Conservation (phyloP, 75 land plant species). For the Adiantum capillusveneris region DNA sequence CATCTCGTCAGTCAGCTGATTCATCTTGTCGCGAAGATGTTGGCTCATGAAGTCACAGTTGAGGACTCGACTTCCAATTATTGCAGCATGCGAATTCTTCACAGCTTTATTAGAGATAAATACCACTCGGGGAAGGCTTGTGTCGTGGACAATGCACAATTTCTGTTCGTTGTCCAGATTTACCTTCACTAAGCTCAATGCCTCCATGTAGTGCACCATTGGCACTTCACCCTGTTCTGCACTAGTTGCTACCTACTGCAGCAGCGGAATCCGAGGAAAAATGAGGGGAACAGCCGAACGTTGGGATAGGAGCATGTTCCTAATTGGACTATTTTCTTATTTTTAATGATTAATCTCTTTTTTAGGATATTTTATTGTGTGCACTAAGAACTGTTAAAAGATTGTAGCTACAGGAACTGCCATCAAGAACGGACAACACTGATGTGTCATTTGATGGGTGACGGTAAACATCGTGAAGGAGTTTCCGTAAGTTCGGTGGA, state of each 20-base stretch:
- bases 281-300: background rate
- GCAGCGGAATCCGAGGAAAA: background rate
- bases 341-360: no score
- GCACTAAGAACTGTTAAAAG: no score
- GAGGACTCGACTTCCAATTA: background rate
- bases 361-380: no score
- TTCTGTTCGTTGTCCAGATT: background rate
- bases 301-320: background rate
- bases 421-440: no score
- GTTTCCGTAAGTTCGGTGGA: no score
- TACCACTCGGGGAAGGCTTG: background rate
- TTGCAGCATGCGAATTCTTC: background rate
- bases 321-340: no score
- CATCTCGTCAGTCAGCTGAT: no score
- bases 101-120: background rate
- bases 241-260: background rate
- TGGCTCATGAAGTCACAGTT: conserved; percentile 1
- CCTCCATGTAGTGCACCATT: background rate
- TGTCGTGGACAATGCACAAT: background rate
- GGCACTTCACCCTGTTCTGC: no score
- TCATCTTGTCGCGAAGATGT: background rate
- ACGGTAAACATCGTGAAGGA: no score
- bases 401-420: no score
- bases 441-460: no score
- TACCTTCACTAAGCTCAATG: background rate